Evolutionary conservation across 805 yeast species (phyloP).

Genomic region (Lipomyces yamadae): DNA sequence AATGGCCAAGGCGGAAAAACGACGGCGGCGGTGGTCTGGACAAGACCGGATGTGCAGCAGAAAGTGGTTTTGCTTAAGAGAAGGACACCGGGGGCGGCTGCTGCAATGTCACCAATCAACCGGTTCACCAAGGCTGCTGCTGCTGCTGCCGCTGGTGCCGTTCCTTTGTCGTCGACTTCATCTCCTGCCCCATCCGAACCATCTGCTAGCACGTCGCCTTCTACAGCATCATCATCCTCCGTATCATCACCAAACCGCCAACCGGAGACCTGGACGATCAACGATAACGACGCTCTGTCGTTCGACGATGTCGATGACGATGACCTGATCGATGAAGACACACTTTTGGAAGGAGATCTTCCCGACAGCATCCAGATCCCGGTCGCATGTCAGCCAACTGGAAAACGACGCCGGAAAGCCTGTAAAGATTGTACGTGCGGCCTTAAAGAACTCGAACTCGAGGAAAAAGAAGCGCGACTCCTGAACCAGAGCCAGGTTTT

Average conservation of each 20-base stretch:
- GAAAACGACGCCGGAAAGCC: constrained; percentile 72
- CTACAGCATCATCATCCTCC: constrained; percentile 50
- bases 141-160: constrained; percentile 9
- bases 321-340: constrained; percentile 63
- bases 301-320: constrained; percentile 59
- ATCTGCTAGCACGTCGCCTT: constrained; percentile 48
- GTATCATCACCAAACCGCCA: constrained; percentile 45
- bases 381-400: constrained; percentile 28
- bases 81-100: constrained; percentile 17
- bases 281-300: constrained; percentile 56
- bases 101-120: constrained; percentile 11
- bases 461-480: constrained; percentile 53
- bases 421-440: constrained; percentile 99
- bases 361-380: constrained; percentile 44
- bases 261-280: constrained; percentile 50
- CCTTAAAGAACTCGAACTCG: constrained; percentile 76
- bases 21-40: constrained; percentile 50
- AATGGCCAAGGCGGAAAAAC: constrained; percentile 45
- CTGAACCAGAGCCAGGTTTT: constrained; percentile 53
- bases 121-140: constrained; percentile 25
- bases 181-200: constrained; percentile 49
- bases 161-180: constrained; percentile 39
- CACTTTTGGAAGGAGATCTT: constrained; percentile 53
- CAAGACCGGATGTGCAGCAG: constrained; percentile 53
- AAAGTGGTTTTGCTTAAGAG: constrained; percentile 35